phyloP scores from a whole-genome alignment of 2,329 filamentous ascomycete species.

The Paracoccidioides lutzii region DNA sequence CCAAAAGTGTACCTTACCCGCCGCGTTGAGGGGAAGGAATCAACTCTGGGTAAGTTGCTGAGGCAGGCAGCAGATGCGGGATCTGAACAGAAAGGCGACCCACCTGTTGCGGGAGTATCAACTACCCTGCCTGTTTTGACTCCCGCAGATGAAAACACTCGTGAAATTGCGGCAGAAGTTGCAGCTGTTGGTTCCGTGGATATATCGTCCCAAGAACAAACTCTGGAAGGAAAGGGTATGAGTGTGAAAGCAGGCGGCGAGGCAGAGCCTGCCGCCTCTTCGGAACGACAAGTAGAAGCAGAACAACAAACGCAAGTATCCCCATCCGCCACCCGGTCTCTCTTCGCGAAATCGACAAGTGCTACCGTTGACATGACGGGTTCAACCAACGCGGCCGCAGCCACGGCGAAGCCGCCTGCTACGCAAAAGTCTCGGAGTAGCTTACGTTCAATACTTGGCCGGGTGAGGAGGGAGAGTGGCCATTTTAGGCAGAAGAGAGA shows the following conservation, averaged over 20 bases:
- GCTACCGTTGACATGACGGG: background rate
- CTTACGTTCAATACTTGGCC: background rate
- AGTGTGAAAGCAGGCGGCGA: background rate
- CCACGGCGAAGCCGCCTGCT: background rate
- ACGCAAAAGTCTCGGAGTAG: background rate
- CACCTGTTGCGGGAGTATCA: background rate
- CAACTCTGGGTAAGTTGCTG: conserved; percentile 17
- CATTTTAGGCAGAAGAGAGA: background rate
- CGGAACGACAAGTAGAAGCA: background rate
- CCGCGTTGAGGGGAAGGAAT: conserved; percentile 34
- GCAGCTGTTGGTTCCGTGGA: background rate
- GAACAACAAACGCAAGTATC: background rate
- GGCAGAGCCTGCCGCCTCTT: background rate
- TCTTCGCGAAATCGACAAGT: background rate
- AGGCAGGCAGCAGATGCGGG: conserved; percentile 11
- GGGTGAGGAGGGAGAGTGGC: conserved; percentile 1
- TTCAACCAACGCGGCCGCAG: background rate
- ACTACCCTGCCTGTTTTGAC: background rate
- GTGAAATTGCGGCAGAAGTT: background rate
- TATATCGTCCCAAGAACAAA: background rate
- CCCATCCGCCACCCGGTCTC: background rate
- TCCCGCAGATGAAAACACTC: background rate
- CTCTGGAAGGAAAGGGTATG: background rate
- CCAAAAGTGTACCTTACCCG: conserved; percentile 48
- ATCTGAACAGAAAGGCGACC: background rate